These are phyloP conservation scores for Daldinia sp. DNA, from an alignment of 2,329 filamentous ascomycete genomes.

Conservation along the genomic window DNA sequence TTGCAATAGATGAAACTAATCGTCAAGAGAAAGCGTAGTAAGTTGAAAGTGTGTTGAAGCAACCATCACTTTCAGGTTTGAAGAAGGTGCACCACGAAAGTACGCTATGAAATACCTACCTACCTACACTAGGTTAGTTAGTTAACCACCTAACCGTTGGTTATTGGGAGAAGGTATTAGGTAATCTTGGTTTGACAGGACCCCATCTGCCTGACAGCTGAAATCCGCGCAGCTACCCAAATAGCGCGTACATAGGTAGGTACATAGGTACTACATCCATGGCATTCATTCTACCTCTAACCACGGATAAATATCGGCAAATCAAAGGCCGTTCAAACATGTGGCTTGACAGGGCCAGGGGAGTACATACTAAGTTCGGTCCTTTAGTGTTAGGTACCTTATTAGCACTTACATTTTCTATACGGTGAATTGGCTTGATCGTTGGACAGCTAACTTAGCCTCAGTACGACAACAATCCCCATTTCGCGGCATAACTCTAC, in stretches of 20 bases:
- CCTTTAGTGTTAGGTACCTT: not conserved
- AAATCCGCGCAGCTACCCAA: not conserved
- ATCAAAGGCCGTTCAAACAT: conserved; percentile 13
- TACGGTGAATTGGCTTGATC: conserved; percentile 30
- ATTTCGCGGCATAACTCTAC: conserved; percentile 12
- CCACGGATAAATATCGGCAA: conserved; percentile 9
- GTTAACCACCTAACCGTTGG: no score
- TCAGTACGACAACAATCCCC: conserved; percentile 5
- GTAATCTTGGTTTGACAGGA: conserved; percentile 1
- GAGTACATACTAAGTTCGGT: no score
- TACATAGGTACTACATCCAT: not conserved
- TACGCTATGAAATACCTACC: not conserved
- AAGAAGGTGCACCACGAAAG: not conserved
- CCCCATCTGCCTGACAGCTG: conserved; percentile 8
- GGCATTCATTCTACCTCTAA: not conserved
- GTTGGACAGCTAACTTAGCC: conserved; percentile 25
- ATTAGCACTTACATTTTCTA: conserved; percentile 34
- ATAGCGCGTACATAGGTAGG: not conserved
- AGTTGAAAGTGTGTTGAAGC: not conserved
- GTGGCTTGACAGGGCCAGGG: conserved; percentile 33
- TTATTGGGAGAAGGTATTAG: not conserved
- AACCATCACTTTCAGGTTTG: not conserved
- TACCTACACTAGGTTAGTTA: no score
- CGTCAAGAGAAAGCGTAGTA: not conserved
- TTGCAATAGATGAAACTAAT: conserved; percentile 10